Percentiles rank a stretch among this genome's conserved stretches.
Evolutionary conservation across 352 stramenopile species (phyloP).

Genomic region (Pythium utonaiense): DNA sequence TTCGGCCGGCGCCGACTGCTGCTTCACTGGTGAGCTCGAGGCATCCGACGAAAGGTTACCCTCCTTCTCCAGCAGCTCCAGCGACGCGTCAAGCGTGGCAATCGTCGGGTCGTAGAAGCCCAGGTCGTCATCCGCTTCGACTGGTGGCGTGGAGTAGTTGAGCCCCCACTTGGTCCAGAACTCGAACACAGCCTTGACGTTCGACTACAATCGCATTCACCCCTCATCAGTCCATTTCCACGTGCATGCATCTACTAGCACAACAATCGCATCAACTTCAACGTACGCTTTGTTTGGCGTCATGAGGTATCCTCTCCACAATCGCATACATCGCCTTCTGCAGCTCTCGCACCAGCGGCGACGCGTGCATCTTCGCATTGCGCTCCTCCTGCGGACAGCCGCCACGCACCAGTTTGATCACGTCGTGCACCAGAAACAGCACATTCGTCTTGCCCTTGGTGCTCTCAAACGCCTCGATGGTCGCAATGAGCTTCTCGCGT

Average conservation of each 20-base stretch:
- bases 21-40: constrained; percentile 69
- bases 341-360: constrained; percentile 56
- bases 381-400: constrained; percentile 66
- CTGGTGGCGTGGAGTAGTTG: constrained; percentile 48
- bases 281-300: constrained; percentile 67
- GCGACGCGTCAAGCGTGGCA: constrained; percentile 50
- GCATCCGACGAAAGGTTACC: constrained; percentile 47
- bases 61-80: constrained; percentile 64
- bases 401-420: constrained; percentile 71
- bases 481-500: constrained; percentile 57
- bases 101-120: constrained; percentile 40
- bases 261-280: neutral
- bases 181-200: constrained; percentile 71
- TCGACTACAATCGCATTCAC: constrained; percentile 33
- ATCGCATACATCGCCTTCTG: constrained; percentile 63
- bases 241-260: constrained; percentile 3
- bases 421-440: constrained; percentile 82
- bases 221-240: neutral
- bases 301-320: constrained; percentile 55
- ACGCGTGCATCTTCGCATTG: constrained; percentile 75
- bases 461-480: constrained; percentile 59
- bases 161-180: constrained; percentile 84
- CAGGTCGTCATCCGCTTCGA: constrained; percentile 27
- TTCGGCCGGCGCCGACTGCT: constrained; percentile 53
- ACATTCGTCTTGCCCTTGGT: constrained; percentile 73